These are phyloP conservation scores for Kuraishia molischiana DNA, from an alignment of 805 yeast species.

Conservation along the genomic window DNA sequence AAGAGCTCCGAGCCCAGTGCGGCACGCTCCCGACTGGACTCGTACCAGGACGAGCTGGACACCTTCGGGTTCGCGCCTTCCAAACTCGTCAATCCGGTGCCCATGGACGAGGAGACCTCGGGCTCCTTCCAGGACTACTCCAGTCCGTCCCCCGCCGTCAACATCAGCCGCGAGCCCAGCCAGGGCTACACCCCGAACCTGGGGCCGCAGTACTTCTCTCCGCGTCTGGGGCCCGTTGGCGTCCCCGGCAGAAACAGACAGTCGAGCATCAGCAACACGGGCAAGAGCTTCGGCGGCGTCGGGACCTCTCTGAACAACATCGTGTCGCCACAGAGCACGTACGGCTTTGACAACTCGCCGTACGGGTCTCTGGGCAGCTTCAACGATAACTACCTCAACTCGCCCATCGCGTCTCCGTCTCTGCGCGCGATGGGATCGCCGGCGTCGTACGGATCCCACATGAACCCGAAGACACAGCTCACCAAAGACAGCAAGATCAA, in stretches of 20 bases:
- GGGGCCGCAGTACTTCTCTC: slow-evolving; percentile 18
- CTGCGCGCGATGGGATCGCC: slow-evolving; percentile 23
- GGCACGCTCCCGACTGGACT: neutral
- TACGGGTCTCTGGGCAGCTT: slow-evolving; percentile 21
- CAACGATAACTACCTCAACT: slow-evolving; percentile 19
- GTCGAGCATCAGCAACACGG: slow-evolving; percentile 14
- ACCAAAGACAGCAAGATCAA: slow-evolving; percentile 62
- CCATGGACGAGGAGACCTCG: slow-evolving; percentile 2
- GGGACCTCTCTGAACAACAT: slow-evolving; percentile 21
- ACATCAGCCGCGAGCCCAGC: neutral
- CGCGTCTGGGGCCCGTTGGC: slow-evolving; percentile 12
- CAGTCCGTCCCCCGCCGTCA: neutral
- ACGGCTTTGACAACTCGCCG: slow-evolving; percentile 22
- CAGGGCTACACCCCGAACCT: slow-evolving; percentile 1
- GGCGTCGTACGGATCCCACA: slow-evolving; percentile 20
- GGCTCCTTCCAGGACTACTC: neutral
- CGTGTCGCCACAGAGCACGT: slow-evolving; percentile 20
- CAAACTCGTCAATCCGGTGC: neutral
- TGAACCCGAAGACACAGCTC: slow-evolving; percentile 23
- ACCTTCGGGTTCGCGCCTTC: slow-evolving; percentile 5
- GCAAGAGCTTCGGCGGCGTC: slow-evolving; percentile 14
- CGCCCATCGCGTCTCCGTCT: slow-evolving; percentile 25
- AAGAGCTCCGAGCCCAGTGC: neutral
- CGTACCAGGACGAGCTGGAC: slow-evolving; percentile 7
- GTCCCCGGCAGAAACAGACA: slow-evolving; percentile 9